phyloP scores from a whole-genome alignment of 75 land plant genomes.

The Isoetes taiwanensis region DNA sequence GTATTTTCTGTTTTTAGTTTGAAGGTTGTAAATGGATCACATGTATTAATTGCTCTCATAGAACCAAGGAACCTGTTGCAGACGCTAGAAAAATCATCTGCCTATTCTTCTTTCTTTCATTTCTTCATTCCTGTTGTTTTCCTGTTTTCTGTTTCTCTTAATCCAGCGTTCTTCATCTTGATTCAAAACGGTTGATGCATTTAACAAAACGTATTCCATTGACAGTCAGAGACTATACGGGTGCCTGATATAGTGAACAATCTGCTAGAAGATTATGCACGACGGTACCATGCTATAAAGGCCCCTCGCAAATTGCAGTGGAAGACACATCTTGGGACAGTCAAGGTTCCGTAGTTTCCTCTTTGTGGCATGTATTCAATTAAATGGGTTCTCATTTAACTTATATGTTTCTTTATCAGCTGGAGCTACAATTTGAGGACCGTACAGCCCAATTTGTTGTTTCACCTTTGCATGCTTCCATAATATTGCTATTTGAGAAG shows the following conservation, averaged over 20 bases:
- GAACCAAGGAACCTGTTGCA: too few species aligned
- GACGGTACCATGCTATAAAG: conserved; percentile 73
- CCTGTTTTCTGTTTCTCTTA: too few species aligned
- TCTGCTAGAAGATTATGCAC: conserved; percentile 75
- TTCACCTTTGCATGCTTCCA: conserved; percentile 72
- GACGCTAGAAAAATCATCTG: too few species aligned
- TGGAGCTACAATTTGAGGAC: conserved; percentile 90
- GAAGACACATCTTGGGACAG: conserved; percentile 91
- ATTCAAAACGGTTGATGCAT: too few species aligned
- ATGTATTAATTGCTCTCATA: too few species aligned
- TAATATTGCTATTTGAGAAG: conserved; percentile 81
- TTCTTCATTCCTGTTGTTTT: too few species aligned
- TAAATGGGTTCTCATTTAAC: not conserved
- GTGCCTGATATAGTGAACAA: conserved; percentile 57
- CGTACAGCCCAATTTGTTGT: conserved; percentile 62
- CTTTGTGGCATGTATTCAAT: not conserved
- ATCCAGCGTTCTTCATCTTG: too few species aligned
- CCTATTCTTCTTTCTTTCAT: too few species aligned
- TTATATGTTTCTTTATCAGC: conserved; percentile 16
- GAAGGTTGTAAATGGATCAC: not conserved
- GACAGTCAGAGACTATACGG: conserved; percentile 64
- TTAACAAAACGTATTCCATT: too few species aligned
- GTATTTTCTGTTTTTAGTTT: not conserved
- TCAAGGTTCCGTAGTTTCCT: conserved; percentile 42
- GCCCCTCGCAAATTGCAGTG: conserved; percentile 90